phyloP scores from a whole-genome alignment of 192 early-diverging fungal genomes.

The Dimargaris cristalligena region DNA sequence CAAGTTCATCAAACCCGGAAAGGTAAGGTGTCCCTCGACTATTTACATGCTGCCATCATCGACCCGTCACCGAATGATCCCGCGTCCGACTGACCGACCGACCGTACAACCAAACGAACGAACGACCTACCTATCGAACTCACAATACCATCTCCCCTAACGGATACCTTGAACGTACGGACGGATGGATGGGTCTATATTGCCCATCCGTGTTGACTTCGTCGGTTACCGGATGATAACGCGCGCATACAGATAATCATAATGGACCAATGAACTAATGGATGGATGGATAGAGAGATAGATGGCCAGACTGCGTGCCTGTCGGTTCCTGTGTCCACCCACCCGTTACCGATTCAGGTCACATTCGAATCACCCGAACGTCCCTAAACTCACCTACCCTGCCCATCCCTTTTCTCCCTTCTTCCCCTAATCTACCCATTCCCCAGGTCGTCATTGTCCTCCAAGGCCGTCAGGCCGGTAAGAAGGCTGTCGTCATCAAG shows the following conservation, averaged over 20 bases:
- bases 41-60: not conserved
- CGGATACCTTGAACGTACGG: not conserved
- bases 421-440: not conserved
- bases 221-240: no score
- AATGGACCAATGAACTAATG: not conserved
- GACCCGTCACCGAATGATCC: no score
- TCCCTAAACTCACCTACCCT: not conserved
- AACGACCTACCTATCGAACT: not conserved
- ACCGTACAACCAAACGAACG: constrained; percentile 19
- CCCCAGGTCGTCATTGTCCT: constrained; percentile 95
- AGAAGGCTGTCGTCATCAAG: constrained; percentile 99
- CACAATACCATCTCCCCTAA: not conserved
- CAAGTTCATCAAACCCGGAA: constrained; percentile 41
- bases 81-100: constrained; percentile 17
- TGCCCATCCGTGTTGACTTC: not conserved
- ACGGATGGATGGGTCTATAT: not conserved
- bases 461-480: constrained; percentile 96
- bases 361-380: not conserved
- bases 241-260: no score
- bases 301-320: no score
- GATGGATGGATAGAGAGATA: constrained; percentile 2
- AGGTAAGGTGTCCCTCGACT: constrained; percentile 18
- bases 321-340: not conserved
- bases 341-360: not conserved
- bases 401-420: not conserved